phyloP scores from a whole-genome alignment of 108 stramenopile genomes.

The Cyclotella choctawhatcheeana region DNA sequence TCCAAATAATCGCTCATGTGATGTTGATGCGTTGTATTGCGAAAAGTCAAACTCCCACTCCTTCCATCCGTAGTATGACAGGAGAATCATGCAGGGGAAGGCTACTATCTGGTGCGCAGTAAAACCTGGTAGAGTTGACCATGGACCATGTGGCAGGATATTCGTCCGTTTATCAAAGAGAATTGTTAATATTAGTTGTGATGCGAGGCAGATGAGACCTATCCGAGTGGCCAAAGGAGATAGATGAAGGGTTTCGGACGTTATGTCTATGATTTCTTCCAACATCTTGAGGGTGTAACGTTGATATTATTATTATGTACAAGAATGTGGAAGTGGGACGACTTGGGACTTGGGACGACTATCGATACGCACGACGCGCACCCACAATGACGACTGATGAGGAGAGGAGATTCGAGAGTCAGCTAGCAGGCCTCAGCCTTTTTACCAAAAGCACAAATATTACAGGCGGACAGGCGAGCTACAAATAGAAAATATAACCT shows the following conservation, averaged over 20 bases:
- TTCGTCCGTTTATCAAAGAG: slow-evolving; percentile 31
- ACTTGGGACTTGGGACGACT: too few species aligned
- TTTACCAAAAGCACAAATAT: too few species aligned
- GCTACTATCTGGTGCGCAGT: slow-evolving; percentile 68
- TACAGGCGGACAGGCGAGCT: too few species aligned
- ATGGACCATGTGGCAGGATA: slow-evolving; percentile 53
- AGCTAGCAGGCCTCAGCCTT: too few species aligned
- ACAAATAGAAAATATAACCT: too few species aligned
- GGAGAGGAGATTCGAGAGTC: too few species aligned
- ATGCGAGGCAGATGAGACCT: slow-evolving; percentile 32
- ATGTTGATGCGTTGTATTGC: background rate
- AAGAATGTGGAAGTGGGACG: too few species aligned
- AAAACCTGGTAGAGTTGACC: slow-evolving; percentile 54
- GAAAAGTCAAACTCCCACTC: slow-evolving; percentile 35
- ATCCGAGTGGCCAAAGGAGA: slow-evolving; percentile 39
- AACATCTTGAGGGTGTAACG: slow-evolving; percentile 1
- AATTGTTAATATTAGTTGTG: slow-evolving; percentile 33
- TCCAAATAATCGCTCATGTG: slow-evolving; percentile 38
- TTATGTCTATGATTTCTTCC: slow-evolving; percentile 29
- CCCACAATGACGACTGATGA: too few species aligned
- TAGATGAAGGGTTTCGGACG: slow-evolving; percentile 33
- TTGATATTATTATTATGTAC: too few species aligned
- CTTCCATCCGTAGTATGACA: slow-evolving; percentile 51
- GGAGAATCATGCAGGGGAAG: slow-evolving; percentile 60
- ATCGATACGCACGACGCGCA: too few species aligned